Evolutionary conservation across 2,329 filamentous ascomycete genomes (phyloP).

Genomic region (Pestalotiopsis sp.): DNA sequence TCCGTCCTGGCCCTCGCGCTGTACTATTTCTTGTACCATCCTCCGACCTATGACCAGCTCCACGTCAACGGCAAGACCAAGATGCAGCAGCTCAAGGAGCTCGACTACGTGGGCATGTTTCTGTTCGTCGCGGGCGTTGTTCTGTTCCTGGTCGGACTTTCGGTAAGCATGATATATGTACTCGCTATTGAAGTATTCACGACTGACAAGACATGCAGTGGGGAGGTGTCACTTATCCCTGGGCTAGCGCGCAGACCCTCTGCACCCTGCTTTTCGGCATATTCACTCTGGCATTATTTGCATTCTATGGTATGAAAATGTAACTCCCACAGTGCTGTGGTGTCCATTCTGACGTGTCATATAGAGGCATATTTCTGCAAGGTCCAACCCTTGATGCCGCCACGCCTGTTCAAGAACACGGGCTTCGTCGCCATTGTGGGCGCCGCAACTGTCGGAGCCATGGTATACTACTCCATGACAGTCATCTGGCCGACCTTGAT

Average conservation of each 20-base stretch:
- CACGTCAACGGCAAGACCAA: slow-evolving; percentile 39
- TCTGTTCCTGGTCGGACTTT: slow-evolving; percentile 45
- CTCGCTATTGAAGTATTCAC: not conserved
- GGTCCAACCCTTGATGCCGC: slow-evolving; percentile 43
- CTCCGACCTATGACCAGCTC: slow-evolving; percentile 46
- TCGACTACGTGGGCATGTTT: slow-evolving; percentile 49
- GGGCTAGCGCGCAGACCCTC: slow-evolving; percentile 40
- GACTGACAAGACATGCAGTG: slow-evolving; percentile 19
- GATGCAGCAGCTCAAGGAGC: slow-evolving; percentile 40
- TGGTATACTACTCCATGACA: slow-evolving; percentile 47
- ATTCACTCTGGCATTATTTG: slow-evolving; percentile 35
- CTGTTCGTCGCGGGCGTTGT: slow-evolving; percentile 43
- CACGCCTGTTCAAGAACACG: slow-evolving; percentile 42
- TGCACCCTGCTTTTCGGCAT: slow-evolving; percentile 41
- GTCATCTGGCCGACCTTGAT: slow-evolving; percentile 48
- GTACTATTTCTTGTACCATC: slow-evolving; percentile 48
- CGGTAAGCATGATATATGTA: slow-evolving; percentile 14
- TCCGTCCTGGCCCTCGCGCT: slow-evolving; percentile 40
- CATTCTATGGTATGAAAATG: slow-evolving; percentile 30
- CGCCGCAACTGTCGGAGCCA: slow-evolving; percentile 41
- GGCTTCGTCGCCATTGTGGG: slow-evolving; percentile 41
- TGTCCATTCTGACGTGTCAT: not conserved
- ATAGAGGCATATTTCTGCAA: slow-evolving; percentile 34
- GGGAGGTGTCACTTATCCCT: slow-evolving; percentile 45
- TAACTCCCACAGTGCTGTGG: too few species aligned